A percentile compares a stretch with the other conserved stretches of the same genome.
These are phyloP conservation scores for Colletotrichum gigasporum DNA, from an alignment of 2,329 filamentous ascomycete species.

Conservation along the genomic window DNA sequence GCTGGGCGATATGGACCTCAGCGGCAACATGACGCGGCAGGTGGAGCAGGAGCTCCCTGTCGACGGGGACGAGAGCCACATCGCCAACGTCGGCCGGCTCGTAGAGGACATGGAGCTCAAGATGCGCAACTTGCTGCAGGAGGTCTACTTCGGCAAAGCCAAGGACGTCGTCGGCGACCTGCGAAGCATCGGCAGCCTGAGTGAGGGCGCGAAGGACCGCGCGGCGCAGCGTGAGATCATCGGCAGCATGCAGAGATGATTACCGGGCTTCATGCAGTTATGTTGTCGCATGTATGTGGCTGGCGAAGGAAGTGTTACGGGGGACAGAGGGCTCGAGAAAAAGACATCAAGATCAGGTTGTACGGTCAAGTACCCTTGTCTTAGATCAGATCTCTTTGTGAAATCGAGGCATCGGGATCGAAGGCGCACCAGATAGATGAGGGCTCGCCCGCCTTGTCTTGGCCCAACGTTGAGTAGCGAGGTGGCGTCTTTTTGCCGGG, in stretches of 20 bases:
- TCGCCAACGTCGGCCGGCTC: conserved; percentile 91
- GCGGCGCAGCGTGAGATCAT: conserved; percentile 92
- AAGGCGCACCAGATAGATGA: conserved; percentile 4
- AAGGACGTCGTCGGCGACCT: conserved; percentile 98
- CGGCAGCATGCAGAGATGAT: conserved; percentile 62
- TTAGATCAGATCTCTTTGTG: conserved; percentile 1
- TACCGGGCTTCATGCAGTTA: no score
- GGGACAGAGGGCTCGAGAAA: not conserved
- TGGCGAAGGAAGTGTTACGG: not conserved
- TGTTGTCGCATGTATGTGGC: no score
- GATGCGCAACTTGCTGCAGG: conserved; percentile 97
- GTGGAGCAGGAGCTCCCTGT: conserved; percentile 91
- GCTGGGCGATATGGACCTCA: conserved; percentile 89
- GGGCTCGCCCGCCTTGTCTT: conserved; percentile 1
- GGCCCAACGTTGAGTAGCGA: not conserved
- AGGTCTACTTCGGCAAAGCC: conserved; percentile 99
- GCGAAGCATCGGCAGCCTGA: conserved; percentile 85
- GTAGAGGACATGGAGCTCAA: conserved; percentile 99
- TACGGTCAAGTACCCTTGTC: conserved; percentile 7
- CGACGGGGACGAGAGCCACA: conserved; percentile 90
- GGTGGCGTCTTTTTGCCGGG: not conserved
- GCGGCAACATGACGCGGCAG: conserved; percentile 97
- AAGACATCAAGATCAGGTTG: conserved; percentile 20
- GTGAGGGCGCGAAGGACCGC: conserved; percentile 83
- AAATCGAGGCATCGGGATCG: not conserved